Conservation (phyloP, 2,329 filamentous ascomycete species). For the Diaporthe sp. region DNA sequence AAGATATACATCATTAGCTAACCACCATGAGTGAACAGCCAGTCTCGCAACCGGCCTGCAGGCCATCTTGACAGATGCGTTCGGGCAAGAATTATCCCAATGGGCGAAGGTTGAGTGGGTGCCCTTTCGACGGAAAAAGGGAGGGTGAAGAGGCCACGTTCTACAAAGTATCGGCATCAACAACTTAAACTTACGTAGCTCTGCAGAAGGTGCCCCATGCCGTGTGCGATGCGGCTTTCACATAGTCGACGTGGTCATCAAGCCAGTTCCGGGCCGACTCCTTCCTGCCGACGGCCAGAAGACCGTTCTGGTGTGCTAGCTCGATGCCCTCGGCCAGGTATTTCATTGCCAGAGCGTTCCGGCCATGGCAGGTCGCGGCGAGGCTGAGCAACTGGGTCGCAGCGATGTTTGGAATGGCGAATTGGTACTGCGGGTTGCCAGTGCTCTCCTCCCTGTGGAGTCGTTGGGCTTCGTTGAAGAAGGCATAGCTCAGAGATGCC, state of each 20-base stretch:
- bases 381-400: constrained; percentile 31
- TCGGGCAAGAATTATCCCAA: too few species aligned
- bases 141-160: too few species aligned
- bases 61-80: too few species aligned
- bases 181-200: constrained; percentile 29
- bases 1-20: background rate
- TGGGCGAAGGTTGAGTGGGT: background rate
- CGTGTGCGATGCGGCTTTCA: constrained; percentile 32
- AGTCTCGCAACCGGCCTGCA: background rate
- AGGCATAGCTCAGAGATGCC: constrained; percentile 16
- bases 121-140: too few species aligned
- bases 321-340: constrained; percentile 29
- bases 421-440: constrained; percentile 20
- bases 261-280: constrained; percentile 30
- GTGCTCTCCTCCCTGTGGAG: constrained; percentile 28
- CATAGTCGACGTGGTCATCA: constrained; percentile 28
- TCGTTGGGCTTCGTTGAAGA: constrained; percentile 30
- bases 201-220: constrained; percentile 35
- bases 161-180: background rate
- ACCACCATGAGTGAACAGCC: too few species aligned
- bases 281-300: constrained; percentile 13
- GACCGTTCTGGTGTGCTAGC: constrained; percentile 30
- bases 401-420: constrained; percentile 30
- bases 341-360: constrained; percentile 5
- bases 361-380: constrained; percentile 24